Evolutionary conservation across 208 protist species (phyloP), one percentile per base, ranked within the genome.

Genomic region (Leishmania amazonensis): DNA sequence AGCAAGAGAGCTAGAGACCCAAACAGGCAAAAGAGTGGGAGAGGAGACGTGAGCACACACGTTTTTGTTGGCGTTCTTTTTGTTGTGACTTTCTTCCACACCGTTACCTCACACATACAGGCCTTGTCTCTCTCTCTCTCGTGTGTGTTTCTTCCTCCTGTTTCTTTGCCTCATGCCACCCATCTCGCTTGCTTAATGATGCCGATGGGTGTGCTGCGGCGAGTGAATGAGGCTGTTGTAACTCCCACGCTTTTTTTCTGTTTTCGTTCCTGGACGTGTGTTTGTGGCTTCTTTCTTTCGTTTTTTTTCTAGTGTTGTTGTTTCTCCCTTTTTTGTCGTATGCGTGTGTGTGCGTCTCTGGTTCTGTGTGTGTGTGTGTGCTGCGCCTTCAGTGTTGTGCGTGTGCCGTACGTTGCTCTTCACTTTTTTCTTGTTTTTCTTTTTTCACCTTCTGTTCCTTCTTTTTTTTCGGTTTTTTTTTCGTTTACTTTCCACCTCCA

Each of bases 151-250:
- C 13, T 38, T 74, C 31, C 62, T 24, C 3, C 31, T 54, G 40
- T 74, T 47, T 51, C 45, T 51, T 53, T 38, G 45, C 21, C 70
- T 8, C n/a, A 13, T 38, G 40, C 40, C 17, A 17, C 17, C 42
- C 31, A n/a, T 74, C 45, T 74, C 47, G 40, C 3, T 72, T 51
- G 15, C 40, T 53, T 2, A 74, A 15, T 54, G 24, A 74, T 54
- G 45, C 42, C 45, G 45, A 21, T 35, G 70, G 42, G 70, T 40
- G 17, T 72, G 67, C 31, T n/a, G 24, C 21, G 40, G 24, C 28
- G 45, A 54, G 70, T 38, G 70, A 74, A 51, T 74, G 45, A 51
- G 70, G 47, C 28, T 74, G 42, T 53, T 51, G 70, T 35, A 54
- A 31, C 53, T 62, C 57, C 74, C 31, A 21, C 28, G 13, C n/a